A percentile compares a stretch with the other conserved stretches of the same genome.
phyloP scores from a whole-genome alignment of 768 basidiomycete genomes.

The Gloeostereum incarnatum region DNA sequence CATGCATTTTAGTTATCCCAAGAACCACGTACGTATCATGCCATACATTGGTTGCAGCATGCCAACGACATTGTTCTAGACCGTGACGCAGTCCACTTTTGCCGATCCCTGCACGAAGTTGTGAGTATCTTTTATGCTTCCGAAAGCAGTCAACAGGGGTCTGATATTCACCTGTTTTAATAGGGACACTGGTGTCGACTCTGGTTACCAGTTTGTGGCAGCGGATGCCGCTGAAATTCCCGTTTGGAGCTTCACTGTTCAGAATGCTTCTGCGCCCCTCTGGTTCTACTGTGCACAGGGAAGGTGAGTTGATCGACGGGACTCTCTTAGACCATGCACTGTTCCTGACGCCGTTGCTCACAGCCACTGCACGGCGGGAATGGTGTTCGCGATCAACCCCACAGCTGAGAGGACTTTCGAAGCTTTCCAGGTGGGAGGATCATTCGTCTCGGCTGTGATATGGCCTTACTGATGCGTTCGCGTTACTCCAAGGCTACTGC shows the following conservation, averaged over 20 bases:
- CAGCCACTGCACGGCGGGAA: conserved; percentile 38
- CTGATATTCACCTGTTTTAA: conserved; percentile 9
- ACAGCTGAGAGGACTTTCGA: conserved; percentile 32
- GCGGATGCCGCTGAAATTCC: conserved; percentile 22
- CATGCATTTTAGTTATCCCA: conserved; percentile 18
- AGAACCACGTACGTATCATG: conserved; percentile 24
- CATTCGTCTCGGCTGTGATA: too few species aligned
- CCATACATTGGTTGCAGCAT: not conserved
- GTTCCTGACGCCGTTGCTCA: not conserved
- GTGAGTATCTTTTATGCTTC: conserved; percentile 11
- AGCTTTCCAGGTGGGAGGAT: conserved; percentile 22
- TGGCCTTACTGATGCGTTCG: too few species aligned
- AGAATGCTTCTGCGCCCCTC: conserved; percentile 25
- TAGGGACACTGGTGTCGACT: conserved; percentile 26
- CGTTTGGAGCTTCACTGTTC: conserved; percentile 22
- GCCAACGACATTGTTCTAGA: conserved; percentile 11
- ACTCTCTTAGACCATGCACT: not conserved
- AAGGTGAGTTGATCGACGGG: conserved; percentile 8
- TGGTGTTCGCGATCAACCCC: conserved; percentile 51
- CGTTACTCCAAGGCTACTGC: too few species aligned
- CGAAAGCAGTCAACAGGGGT: not conserved
- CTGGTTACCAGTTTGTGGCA: conserved; percentile 32
- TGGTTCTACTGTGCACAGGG: conserved; percentile 46
- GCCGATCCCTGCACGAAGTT: conserved; percentile 23
- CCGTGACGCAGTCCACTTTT: conserved; percentile 30